Evolutionary conservation across 2,329 filamentous ascomycete genomes (phyloP).

Genomic region (Aureobasidium vineae): DNA sequence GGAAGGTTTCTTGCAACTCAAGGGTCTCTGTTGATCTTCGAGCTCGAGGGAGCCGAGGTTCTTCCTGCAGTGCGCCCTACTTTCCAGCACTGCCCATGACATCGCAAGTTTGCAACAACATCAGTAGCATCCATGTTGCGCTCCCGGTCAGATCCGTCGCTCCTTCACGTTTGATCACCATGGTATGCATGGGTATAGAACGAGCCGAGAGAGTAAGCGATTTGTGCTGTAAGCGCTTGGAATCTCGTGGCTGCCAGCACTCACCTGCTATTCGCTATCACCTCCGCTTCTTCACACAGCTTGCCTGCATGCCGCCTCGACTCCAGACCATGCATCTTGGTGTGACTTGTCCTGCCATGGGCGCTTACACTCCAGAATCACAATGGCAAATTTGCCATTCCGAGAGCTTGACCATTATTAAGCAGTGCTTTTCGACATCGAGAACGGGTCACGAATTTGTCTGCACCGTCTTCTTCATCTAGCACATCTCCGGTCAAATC

Average conservation of each 20-base stretch:
- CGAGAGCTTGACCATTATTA: neutral
- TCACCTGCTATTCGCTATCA: conserved; percentile 14
- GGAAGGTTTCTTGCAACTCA: neutral
- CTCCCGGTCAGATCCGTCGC: neutral
- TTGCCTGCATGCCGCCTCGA: neutral
- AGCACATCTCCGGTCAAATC: neutral
- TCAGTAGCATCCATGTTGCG: neutral
- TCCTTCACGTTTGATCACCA: conserved; percentile 15
- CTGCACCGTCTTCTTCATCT: neutral
- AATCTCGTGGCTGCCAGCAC: conserved; percentile 5
- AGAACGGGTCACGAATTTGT: neutral
- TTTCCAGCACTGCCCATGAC: neutral
- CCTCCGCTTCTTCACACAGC: conserved; percentile 9
- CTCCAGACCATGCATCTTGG: conserved; percentile 3
- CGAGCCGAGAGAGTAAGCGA: neutral
- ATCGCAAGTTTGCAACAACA: neutral
- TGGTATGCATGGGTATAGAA: neutral
- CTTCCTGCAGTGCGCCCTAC: neutral
- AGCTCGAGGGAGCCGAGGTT: neutral
- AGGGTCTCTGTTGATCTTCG: neutral
- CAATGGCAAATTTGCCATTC: neutral
- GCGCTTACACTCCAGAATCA: neutral
- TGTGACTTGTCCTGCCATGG: conserved; percentile 21
- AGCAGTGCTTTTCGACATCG: neutral
- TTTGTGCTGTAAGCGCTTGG: conserved; percentile 22